phyloP scores from a whole-genome alignment of 176 grass and related monocot species.

The Avena eriantha region DNA sequence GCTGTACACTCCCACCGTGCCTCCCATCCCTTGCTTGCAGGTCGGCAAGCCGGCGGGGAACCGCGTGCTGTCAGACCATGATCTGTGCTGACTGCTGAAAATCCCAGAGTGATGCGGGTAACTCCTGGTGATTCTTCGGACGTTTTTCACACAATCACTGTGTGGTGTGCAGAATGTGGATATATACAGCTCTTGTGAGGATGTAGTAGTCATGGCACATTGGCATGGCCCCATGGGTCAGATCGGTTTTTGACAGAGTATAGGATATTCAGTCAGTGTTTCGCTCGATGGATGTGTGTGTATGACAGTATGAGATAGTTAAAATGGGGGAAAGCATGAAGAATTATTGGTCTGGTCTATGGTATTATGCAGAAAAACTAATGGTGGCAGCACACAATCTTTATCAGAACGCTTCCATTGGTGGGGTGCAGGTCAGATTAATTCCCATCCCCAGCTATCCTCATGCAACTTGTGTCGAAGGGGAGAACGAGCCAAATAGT shows the following conservation, averaged over 20 bases:
- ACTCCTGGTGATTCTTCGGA: slow-evolving; percentile 53
- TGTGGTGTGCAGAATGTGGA: slow-evolving; percentile 26
- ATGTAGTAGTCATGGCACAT: slow-evolving; percentile 16
- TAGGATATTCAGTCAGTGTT: not conserved
- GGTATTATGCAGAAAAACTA: not conserved
- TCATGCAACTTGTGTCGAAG: not conserved
- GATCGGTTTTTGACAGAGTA: not conserved
- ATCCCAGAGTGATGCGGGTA: not conserved
- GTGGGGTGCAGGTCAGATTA: not conserved
- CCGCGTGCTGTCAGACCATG: slow-evolving; percentile 61
- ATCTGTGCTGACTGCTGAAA: slow-evolving; percentile 81
- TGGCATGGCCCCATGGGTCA: not conserved
- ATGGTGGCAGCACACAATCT: not conserved
- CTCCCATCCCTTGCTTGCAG: slow-evolving; percentile 84
- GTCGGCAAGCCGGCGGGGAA: slow-evolving; percentile 80
- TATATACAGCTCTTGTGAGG: slow-evolving; percentile 37
- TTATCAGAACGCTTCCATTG: not conserved
- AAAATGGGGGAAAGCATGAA: not conserved
- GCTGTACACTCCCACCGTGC: slow-evolving; percentile 62
- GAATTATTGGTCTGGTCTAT: not conserved
- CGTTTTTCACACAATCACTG: slow-evolving; percentile 38
- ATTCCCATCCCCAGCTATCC: not conserved
- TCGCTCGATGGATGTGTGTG: not conserved
- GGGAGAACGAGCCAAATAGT: not conserved
- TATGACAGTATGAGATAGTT: not conserved